phyloP scores from a whole-genome alignment of 2,329 filamentous ascomycete species.

The Ascochyta rabiei region DNA sequence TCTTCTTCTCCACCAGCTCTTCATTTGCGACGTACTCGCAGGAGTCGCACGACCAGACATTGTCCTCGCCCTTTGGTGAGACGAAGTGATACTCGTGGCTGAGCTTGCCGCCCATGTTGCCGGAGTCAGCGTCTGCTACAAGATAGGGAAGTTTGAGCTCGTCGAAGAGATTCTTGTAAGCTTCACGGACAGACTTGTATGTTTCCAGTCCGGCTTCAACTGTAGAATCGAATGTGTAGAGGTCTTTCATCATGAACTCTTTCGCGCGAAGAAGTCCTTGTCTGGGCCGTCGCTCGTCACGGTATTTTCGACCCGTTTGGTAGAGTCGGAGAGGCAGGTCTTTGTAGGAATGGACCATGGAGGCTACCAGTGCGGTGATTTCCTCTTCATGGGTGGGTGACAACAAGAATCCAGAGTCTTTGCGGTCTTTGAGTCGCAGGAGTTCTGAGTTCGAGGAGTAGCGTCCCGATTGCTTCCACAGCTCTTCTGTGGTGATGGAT shows the following conservation, averaged over 20 bases:
- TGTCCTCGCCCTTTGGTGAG: slow-evolving; percentile 81
- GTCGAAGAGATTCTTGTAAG: slow-evolving; percentile 79
- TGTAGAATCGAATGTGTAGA: slow-evolving; percentile 89
- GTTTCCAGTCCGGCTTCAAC: slow-evolving; percentile 74
- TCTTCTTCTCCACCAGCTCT: slow-evolving; percentile 69
- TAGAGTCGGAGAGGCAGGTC: slow-evolving; percentile 86
- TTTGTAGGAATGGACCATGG: slow-evolving; percentile 79
- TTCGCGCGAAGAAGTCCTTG: slow-evolving; percentile 85
- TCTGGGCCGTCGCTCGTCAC: slow-evolving; percentile 87
- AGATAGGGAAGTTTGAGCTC: slow-evolving; percentile 84
- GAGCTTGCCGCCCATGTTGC: slow-evolving; percentile 91
- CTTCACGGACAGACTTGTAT: slow-evolving; percentile 74
- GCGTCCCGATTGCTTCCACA: slow-evolving; percentile 86
- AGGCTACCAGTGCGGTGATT: slow-evolving; percentile 80
- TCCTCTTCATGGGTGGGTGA: slow-evolving; percentile 97
- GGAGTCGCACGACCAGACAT: slow-evolving; percentile 72
- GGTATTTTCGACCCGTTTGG: slow-evolving; percentile 92
- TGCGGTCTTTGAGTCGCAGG: slow-evolving; percentile 81
- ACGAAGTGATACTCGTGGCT: slow-evolving; percentile 96
- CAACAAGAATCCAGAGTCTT: slow-evolving; percentile 74
- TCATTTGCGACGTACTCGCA: slow-evolving; percentile 86
- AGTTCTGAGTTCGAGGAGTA: slow-evolving; percentile 81
- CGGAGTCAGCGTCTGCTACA: slow-evolving; percentile 87
- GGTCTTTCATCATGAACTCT: slow-evolving; percentile 97
- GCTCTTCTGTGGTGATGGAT: slow-evolving; percentile 79